Percentiles rank a stretch among this genome's conserved stretches.
phyloP scores from a whole-genome alignment of 495 filamentous ascomycete genomes.

The Podospora appendiculata region DNA sequence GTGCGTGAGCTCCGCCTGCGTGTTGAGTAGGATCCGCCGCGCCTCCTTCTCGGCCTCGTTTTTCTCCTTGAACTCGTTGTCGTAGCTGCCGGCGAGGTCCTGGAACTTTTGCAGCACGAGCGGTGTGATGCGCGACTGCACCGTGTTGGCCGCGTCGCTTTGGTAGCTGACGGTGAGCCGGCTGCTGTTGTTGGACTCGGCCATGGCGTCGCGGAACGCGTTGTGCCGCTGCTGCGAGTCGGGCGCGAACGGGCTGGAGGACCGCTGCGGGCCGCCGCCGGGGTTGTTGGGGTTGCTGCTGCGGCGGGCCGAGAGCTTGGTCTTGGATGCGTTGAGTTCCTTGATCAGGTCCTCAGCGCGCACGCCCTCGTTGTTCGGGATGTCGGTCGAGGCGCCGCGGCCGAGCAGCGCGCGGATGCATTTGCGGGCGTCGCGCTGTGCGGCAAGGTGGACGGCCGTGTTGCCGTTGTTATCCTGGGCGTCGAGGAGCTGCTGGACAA shows the following conservation, averaged over 20 bases:
- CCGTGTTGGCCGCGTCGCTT: slow-evolving; percentile 52
- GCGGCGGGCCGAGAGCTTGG: slow-evolving; percentile 27
- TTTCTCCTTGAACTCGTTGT: slow-evolving; percentile 52
- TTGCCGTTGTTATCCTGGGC: slow-evolving; percentile 75
- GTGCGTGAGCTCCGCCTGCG: slow-evolving; percentile 45
- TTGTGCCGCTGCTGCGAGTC: slow-evolving; percentile 38
- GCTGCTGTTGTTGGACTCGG: slow-evolving; percentile 18
- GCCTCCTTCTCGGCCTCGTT: slow-evolving; percentile 51
- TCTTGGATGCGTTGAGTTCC: slow-evolving; percentile 45
- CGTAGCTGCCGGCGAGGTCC: slow-evolving; percentile 49
- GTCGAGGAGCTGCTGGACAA: slow-evolving; percentile 63
- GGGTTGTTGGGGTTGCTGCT: too few relatives aligned
- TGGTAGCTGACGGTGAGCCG: slow-evolving; percentile 31
- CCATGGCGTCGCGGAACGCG: slow-evolving; percentile 32
- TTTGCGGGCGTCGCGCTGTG: slow-evolving; percentile 66
- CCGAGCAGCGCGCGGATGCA: slow-evolving; percentile 65
- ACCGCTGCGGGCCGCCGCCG: slow-evolving; percentile 36
- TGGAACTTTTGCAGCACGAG: slow-evolving; percentile 49
- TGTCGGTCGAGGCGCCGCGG: slow-evolving; percentile 64
- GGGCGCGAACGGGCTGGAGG: slow-evolving; percentile 56
- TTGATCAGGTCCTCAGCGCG: slow-evolving; percentile 69
- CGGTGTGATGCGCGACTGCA: slow-evolving; percentile 49
- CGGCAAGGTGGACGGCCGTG: slow-evolving; percentile 81
- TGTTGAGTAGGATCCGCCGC: slow-evolving; percentile 43
- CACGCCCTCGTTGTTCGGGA: slow-evolving; percentile 69